Evolutionary conservation across 2,329 filamentous ascomycete genomes (phyloP).

Genomic region (Scedosporium aurantiacum): DNA sequence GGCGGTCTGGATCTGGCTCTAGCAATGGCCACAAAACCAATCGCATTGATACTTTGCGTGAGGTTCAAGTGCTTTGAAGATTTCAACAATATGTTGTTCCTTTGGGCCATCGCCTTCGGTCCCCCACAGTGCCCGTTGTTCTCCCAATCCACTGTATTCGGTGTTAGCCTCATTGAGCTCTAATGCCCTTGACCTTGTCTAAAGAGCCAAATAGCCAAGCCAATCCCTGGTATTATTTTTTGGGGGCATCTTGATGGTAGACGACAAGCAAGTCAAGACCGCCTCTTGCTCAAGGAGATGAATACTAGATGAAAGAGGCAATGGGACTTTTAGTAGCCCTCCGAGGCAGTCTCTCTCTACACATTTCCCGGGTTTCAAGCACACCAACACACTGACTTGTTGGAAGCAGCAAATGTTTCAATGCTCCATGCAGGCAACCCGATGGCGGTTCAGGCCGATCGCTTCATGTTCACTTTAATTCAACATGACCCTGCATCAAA

Average conservation of each 20-base stretch:
- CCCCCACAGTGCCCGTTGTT: not conserved
- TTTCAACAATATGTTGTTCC: not conserved
- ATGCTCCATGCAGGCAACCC: not conserved
- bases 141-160: not conserved
- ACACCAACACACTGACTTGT: not conserved
- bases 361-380: not conserved
- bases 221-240: no score
- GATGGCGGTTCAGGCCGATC: not conserved
- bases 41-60: no score
- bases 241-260: no score
- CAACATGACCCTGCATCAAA: not conserved
- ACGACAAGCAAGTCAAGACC: not conserved
- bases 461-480: not conserved
- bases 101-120: not conserved
- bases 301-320: not conserved
- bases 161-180: no score
- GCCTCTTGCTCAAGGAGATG: not conserved
- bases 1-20: no score
- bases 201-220: no score
- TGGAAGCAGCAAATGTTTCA: not conserved
- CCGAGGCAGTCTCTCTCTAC: no score
- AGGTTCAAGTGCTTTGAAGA: no score
- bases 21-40: no score
- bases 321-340: no score
- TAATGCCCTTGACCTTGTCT: no score